These are phyloP conservation scores for Salix udensis DNA, from an alignment of 345 rosid species.

Conservation along the genomic window DNA sequence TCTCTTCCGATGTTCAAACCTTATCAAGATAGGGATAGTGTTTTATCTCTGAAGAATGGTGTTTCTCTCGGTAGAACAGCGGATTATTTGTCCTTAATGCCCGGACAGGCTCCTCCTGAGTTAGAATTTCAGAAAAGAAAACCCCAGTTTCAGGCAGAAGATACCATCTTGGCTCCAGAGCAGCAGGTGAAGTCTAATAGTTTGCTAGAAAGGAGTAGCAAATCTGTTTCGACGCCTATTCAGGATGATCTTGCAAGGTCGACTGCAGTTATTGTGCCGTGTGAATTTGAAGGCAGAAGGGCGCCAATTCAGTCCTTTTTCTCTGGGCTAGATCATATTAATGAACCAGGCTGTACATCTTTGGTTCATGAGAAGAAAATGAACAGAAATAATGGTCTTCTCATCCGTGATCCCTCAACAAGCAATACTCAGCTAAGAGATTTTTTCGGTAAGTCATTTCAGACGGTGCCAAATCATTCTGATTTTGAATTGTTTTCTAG, in stretches of 20 bases:
- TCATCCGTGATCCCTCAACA: constrained; percentile 22
- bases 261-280: constrained; percentile 40
- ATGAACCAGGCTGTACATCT: constrained; percentile 25
- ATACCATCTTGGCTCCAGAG: constrained; percentile 14
- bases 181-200: constrained; percentile 24
- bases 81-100: not conserved
- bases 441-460: constrained; percentile 18
- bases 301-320: constrained; percentile 23
- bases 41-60: constrained; percentile 16
- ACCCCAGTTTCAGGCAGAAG: constrained; percentile 18
- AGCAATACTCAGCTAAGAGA: constrained; percentile 18
- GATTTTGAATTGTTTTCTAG: constrained; percentile 17
- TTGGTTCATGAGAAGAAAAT: constrained; percentile 43
- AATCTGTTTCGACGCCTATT: constrained; percentile 25
- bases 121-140: constrained; percentile 22
- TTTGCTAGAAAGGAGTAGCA: constrained; percentile 19
- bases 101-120: constrained; percentile 17
- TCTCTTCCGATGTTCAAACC: constrained; percentile 28
- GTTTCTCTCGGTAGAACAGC: constrained; percentile 4
- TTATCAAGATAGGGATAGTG: constrained; percentile 14
- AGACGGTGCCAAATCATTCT: constrained; percentile 17
- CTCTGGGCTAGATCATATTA: constrained; percentile 12
- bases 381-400: constrained; percentile 16
- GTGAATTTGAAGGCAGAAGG: constrained; percentile 19
- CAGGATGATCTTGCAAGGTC: constrained; percentile 31